Evolutionary conservation across 1,284 basidiomycete species (phyloP), one percentile per base, ranked within the genome.

Genomic region (Lentinula novae-zelandiae): DNA sequence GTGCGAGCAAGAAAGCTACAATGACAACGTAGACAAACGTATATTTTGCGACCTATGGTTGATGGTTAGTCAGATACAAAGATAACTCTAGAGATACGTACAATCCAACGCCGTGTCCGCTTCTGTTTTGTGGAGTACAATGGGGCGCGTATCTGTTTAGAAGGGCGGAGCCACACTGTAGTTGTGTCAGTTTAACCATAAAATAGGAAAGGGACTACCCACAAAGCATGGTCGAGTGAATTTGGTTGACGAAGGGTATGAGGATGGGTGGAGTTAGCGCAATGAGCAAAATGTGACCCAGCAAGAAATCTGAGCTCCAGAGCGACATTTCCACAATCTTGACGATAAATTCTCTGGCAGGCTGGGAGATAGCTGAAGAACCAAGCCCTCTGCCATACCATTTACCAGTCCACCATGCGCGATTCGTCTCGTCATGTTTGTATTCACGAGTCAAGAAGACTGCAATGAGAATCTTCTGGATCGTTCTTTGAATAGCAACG

Each of bases 351-450:
- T 98, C 95, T 73, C 95, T 89, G 63, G 93, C 93, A 49, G 95
- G 95, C 72, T 97, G 95, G 42, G 93, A 95, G 73, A 95, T 89
- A 48, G 93, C 94, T 53, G 92, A 90, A 31, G 82, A 82, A 48
- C 95, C 96, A 36, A 97, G 80, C 46, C 93, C 93, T 60, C 94
- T 84, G 56, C 95, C 94, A 71, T 95, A 96, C 95, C 95, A 97
- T 75, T 95, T 93, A 72, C 95, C 95, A n/a, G 94, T 95, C 95
- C 95, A 98, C 95, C 95, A 98, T 7, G 95, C 95, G 63, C 93
- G 82, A 77, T 98, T 97, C 17, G 93, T 95, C 78, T 97, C 95
- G 71, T 98, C 96, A 72, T 96, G 92, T 79, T 97, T 97, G 81
- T 90, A 95, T 76, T 98, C 95, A 73, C 95, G 88, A 46, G 93